Base-by-base conservation (phyloP, 2,329 filamentous ascomycete species). In the Colletotrichum sp. region DNA sequence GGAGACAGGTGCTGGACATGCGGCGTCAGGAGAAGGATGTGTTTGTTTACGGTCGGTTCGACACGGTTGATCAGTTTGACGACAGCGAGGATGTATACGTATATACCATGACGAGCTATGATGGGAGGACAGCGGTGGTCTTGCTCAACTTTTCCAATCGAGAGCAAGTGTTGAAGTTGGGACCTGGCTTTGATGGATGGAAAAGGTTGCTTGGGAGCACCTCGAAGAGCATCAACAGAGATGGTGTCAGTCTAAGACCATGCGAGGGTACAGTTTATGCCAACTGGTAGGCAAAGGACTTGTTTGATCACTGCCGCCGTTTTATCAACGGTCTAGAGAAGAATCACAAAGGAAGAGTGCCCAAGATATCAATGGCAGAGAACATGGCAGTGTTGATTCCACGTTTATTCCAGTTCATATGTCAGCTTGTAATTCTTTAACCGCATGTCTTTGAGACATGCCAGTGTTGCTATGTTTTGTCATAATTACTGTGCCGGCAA, bases 1-100 rank as follows among this genome's bases (percentile, higher is more conserved):
- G 79, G 77, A 75, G 76, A 8, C 2, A 73, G 8, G 61, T 79
- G 1, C 48, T 82, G 10, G 60, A 63, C 3, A 12, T 82, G 0
- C 57, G 81, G 3, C 36, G 72, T 16, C 13, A 43, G 18, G 69
- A 80, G 1, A 78, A 72, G 5, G 79, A 81, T 30, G 67, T 81
- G 0, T 80, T 82, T 60, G 75, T 81, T 0, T 81, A 82, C 30
- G 80, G 81, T 0, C 6, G 13, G 2, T 81, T 77, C 21, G 8
- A 26, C 0, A 67, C 69, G 1, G 4, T 81, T 8, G 21, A 34
- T 0, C 70, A 74, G 12, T 75, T 77, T 2, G 65, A 52, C 12
- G 38, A 74, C 2, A 79, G 78, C 18, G 79, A 80, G 21, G 66
- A 80, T 0, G 7, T 81, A 0, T 81, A 79, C 68, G 77, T 60